Conservation (phyloP, 805 yeast genomes). For the Pichia thaimueangensis region DNA sequence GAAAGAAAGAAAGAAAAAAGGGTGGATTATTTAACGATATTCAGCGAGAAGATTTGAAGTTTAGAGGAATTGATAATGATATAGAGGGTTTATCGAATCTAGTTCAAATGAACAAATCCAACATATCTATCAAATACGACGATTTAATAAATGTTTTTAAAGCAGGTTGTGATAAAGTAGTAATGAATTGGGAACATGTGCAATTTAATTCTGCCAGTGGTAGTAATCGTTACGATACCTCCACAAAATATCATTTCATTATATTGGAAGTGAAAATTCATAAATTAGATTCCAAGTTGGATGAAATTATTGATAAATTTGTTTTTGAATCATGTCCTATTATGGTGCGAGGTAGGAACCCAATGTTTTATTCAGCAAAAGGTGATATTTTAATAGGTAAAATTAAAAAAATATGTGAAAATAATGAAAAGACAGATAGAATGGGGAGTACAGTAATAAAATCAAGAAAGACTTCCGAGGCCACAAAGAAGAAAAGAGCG, state of each 20-base stretch:
- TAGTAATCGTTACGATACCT: slow-evolving; percentile 23
- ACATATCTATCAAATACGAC: neutral
- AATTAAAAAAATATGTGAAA: neutral
- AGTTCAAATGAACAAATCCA: neutral
- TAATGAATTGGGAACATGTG: slow-evolving; percentile 26
- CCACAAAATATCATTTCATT: slow-evolving; percentile 19
- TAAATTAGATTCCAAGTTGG: slow-evolving; percentile 1
- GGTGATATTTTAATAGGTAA: slow-evolving; percentile 37
- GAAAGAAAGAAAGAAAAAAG: neutral
- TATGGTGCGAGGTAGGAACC: slow-evolving; percentile 48
- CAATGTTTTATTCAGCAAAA: slow-evolving; percentile 43
- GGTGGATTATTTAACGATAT: too few species aligned
- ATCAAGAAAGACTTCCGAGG: neutral
- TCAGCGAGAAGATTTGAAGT: slow-evolving; percentile 4
- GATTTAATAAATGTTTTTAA: neutral
- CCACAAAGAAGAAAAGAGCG: neutral
- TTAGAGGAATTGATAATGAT: too few species aligned
- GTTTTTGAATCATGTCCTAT: slow-evolving; percentile 32
- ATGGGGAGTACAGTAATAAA: neutral
- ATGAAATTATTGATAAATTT: slow-evolving; percentile 14
- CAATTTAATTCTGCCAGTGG: slow-evolving; percentile 29
- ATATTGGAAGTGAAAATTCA: slow-evolving; percentile 11
- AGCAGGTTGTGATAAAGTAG: neutral
- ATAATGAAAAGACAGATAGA: neutral
- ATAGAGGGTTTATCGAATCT: too few species aligned